phyloP scores from a whole-genome alignment of 148 eudicot species.

The Heliosperma pusillum region DNA sequence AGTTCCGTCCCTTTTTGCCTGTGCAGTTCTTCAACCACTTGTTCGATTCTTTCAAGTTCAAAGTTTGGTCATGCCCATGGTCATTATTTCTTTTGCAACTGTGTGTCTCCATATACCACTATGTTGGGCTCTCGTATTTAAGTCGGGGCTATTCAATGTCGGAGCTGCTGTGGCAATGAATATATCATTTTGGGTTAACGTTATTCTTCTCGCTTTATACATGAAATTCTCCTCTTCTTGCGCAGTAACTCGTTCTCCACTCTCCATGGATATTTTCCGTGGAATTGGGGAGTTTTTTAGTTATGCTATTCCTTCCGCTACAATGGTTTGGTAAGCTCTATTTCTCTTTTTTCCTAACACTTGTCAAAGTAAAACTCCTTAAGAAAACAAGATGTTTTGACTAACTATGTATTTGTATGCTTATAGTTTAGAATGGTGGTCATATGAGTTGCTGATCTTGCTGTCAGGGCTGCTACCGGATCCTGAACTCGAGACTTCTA shows the following conservation, averaged over 20 bases:
- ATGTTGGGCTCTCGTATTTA: conserved; percentile 74
- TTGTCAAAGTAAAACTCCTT: not conserved
- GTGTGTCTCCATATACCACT: conserved; percentile 58
- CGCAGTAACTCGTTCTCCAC: conserved; percentile 52
- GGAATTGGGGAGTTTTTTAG: conserved; percentile 69
- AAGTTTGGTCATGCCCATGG: conserved; percentile 66
- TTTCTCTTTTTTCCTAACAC: not conserved
- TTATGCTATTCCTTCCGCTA: conserved; percentile 81
- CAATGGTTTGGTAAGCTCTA: conserved; percentile 63
- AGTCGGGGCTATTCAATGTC: conserved; percentile 47
- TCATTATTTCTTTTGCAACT: conserved; percentile 43
- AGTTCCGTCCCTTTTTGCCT: conserved; percentile 59
- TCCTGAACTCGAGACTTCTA: conserved; percentile 81
- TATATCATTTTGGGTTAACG: conserved; percentile 66
- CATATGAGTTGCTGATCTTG: conserved; percentile 75
- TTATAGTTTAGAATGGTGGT: conserved; percentile 87
- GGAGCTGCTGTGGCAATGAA: conserved; percentile 73
- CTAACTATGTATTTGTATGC: conserved; percentile 3
- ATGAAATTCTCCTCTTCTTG: conserved; percentile 60
- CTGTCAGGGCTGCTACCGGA: conserved; percentile 78
- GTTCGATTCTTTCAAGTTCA: conserved; percentile 72
- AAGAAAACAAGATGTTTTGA: not conserved
- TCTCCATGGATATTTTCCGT: conserved; percentile 56
- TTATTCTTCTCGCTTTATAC: conserved; percentile 44
- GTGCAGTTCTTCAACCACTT: conserved; percentile 65